A percentile compares a stretch with the other conserved stretches of the same genome.
Evolutionary conservation across 2,329 filamentous ascomycete genomes (phyloP).

Genomic region (Hypoxylon sp.): DNA sequence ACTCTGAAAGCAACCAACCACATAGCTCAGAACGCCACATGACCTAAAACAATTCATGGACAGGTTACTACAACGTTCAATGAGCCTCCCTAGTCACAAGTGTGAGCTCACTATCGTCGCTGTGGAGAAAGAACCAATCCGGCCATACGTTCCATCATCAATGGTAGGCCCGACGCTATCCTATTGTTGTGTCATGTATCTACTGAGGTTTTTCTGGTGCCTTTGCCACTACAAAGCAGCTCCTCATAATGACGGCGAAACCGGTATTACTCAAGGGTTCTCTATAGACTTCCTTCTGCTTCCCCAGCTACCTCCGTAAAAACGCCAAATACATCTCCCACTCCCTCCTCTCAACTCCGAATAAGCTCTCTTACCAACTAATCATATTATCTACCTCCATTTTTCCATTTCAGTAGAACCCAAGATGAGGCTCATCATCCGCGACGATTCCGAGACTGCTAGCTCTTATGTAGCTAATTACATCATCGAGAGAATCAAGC

Average conservation of each 20-base stretch:
- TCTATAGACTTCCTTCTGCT: slow-evolving; percentile 27
- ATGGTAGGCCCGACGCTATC: slow-evolving; percentile 46
- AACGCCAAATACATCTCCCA: slow-evolving; percentile 9
- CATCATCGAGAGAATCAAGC: slow-evolving; percentile 84
- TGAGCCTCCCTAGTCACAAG: slow-evolving; percentile 46
- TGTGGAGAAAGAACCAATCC: slow-evolving; percentile 45
- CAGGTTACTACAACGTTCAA: slow-evolving; percentile 53
- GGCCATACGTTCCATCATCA: slow-evolving; percentile 52
- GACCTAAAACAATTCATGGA: slow-evolving; percentile 48
- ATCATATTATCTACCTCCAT: slow-evolving; percentile 31
- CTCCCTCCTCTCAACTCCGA: slow-evolving; percentile 12
- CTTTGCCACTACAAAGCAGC: slow-evolving; percentile 38
- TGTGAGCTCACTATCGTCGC: slow-evolving; percentile 42
- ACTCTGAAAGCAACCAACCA: slow-evolving; percentile 49
- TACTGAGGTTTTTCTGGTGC: slow-evolving; percentile 38
- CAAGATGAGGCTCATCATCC: slow-evolving; percentile 86
- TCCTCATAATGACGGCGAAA: slow-evolving; percentile 51
- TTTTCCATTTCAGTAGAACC: slow-evolving; percentile 46
- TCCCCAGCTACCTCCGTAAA: slow-evolving; percentile 34
- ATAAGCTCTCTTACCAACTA: slow-evolving; percentile 19
- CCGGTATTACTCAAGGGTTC: slow-evolving; percentile 40
- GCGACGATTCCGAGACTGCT: slow-evolving; percentile 77
- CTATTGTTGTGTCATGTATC: slow-evolving; percentile 6
- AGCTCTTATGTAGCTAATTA: slow-evolving; percentile 86
- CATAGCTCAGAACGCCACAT: slow-evolving; percentile 48